These are phyloP conservation scores for Salix caprea DNA, from an alignment of 345 rosid species.

Conservation along the genomic window DNA sequence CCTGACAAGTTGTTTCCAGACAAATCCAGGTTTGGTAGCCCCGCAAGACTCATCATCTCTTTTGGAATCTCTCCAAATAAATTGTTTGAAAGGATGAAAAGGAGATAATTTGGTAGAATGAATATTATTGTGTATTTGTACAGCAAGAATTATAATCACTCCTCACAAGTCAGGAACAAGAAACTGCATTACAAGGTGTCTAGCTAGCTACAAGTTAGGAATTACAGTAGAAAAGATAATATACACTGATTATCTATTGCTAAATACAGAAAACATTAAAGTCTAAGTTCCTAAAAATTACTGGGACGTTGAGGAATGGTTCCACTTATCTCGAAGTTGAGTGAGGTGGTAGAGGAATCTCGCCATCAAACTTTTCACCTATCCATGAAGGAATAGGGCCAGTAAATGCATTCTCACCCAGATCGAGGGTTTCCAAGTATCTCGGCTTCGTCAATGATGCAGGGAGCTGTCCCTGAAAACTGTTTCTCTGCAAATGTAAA, in stretches of 20 bases:
- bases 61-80: slow-evolving; percentile 29
- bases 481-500: not conserved
- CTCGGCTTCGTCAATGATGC: not conserved
- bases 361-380: not conserved
- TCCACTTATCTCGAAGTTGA: not conserved
- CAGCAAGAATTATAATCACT: too few relatives aligned
- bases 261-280: too few relatives aligned
- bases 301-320: too few relatives aligned
- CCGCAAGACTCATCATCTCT: slow-evolving; percentile 12
- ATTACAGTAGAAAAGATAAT: too few relatives aligned
- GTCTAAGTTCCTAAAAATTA: too few relatives aligned
- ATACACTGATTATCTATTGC: too few relatives aligned
- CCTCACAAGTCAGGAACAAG: too few relatives aligned
- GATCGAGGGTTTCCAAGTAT: not conserved
- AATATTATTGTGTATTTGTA: too few relatives aligned
- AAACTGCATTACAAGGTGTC: too few relatives aligned
- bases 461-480: not conserved
- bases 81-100: not conserved
- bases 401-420: not conserved
- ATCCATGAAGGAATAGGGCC: slow-evolving; percentile 5
- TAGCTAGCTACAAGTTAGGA: too few relatives aligned
- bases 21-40: slow-evolving; percentile 25
- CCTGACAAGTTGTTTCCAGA: slow-evolving; percentile 34
- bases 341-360: not conserved
- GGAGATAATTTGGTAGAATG: too few relatives aligned